Evolutionary conservation across 768 basidiomycete genomes (phyloP), one percentile per base, ranked within the genome.

Genomic region (Suillus tomentosus): DNA sequence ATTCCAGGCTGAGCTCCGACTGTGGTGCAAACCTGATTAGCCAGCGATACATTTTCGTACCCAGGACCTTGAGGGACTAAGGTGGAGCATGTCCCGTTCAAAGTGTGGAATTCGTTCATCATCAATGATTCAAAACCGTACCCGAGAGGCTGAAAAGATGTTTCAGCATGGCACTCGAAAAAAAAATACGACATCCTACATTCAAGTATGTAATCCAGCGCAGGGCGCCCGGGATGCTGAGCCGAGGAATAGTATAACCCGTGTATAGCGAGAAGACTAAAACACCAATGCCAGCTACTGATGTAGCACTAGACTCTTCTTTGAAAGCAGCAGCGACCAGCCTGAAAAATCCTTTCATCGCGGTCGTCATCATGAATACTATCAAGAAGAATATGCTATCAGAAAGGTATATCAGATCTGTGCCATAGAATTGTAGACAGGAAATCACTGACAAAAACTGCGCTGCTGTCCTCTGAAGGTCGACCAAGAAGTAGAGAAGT

Each of bases 271-370:
- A 66, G 81, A 87, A 79, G 14, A 80, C 76, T 68, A 90, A 78
- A 42, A 86, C 74, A 15, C 80, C 64, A 65, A 86, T 69, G 54
- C 84, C 87, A 8, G 83, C 85, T 11, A 89, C 65, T 10, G 88
- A 81, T 68, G 87, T 87, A 8, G 89, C 88, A 0, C 86, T 82
- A 0, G 88, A 85, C 60, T 85, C 83, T 10, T 80, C 78, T 53
- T 80, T 79, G 71, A 89, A 87, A 6, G 80, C 79, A 0, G 90
- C 86, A 1, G 88, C 87, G 11, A 91, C 69, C 0, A 80, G 79
- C 34, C 92, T 82, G 82, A 94, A 96, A 81, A 88, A 87, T 0
- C 85, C 87, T 73, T 88, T 89, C 84, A 94, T 89, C 9, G 87
- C 76, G 34, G 92, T 60, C 40, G 87, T 81, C 64, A 87, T 82